These are phyloP conservation scores for Fusarium sulawesiense DNA, from an alignment of 2,329 filamentous ascomycete species.

Conservation along the genomic window DNA sequence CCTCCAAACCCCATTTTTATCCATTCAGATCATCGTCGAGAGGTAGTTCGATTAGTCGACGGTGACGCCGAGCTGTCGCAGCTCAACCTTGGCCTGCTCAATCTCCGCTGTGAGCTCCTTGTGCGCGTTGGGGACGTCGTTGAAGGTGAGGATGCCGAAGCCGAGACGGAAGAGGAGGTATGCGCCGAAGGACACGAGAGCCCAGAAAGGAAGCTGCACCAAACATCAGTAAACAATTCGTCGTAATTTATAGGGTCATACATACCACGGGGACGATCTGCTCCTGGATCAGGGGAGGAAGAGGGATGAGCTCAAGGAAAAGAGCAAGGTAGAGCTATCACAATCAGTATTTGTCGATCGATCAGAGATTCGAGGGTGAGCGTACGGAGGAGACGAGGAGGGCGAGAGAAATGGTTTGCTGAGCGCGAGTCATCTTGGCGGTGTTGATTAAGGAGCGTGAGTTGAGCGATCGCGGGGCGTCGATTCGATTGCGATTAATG, in stretches of 20 bases:
- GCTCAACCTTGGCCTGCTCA: slow-evolving; percentile 77
- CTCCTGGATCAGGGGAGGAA: slow-evolving; percentile 80
- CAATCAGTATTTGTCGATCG: slow-evolving; percentile 29
- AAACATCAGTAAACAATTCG: background rate
- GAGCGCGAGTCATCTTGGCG: slow-evolving; percentile 87
- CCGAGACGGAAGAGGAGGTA: slow-evolving; percentile 93
- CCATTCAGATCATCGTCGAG: slow-evolving; percentile 30
- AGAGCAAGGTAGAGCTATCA: slow-evolving; percentile 88
- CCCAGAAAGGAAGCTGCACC: slow-evolving; percentile 88
- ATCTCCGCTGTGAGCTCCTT: slow-evolving; percentile 90
- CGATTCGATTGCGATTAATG: slow-evolving; percentile 5
- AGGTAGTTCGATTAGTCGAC: slow-evolving; percentile 70
- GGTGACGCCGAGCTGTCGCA: slow-evolving; percentile 79
- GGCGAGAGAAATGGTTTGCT: slow-evolving; percentile 89
- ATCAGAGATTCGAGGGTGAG: background rate
- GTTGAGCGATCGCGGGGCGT: slow-evolving; percentile 1
- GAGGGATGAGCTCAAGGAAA: slow-evolving; percentile 84
- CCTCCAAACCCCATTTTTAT: slow-evolving; percentile 10
- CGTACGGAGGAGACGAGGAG: slow-evolving; percentile 89
- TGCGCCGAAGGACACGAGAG: slow-evolving; percentile 88
- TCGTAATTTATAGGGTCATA: slow-evolving; percentile 28
- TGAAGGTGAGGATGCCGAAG: slow-evolving; percentile 93
- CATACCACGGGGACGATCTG: slow-evolving; percentile 91
- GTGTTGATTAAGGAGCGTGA: slow-evolving; percentile 18
- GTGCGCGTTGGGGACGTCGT: slow-evolving; percentile 92